Base-by-base conservation (phyloP, 2,329 filamentous ascomycete genomes). In the Microthyrium microscopicum region DNA sequence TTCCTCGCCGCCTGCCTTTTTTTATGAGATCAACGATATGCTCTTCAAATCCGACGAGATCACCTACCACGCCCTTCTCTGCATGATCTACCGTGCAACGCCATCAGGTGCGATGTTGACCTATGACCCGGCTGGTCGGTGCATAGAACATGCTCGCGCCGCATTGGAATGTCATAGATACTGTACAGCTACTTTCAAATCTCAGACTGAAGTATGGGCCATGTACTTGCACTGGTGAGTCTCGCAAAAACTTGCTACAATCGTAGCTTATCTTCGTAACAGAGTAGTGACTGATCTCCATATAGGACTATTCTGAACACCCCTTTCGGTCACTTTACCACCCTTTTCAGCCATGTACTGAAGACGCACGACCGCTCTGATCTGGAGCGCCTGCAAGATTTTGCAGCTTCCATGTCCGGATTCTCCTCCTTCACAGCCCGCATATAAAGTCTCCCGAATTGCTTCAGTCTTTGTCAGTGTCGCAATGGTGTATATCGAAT, bases 391-490 rank as follows among this genome's bases (percentile, higher is more conserved):
- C 56, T 78, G 1, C 58, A 62, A 22, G 59, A 65, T 17, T 29
- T 29, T 17, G 7, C 29, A 4, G 20, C 25, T 15, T 35, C 33
- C 4, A 21, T 8, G 12, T n/a, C 25, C 0, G 58, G 62, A 3
- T 58, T 59, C 29, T 56, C 57, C 4, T 53, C 64, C 3, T 76
- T 71, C 1, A 66, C 74, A 44, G 64, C 68, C n/a, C 2, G 62
- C 72, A 16, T 61, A 66, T 19, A 72, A 70, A 44, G 56, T 78
- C 9, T 66, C 72, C 43, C 65, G 62, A n/a, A 59, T 78, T 19
- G 76, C 68, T 42, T 61, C 65, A 22, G 62, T 77, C 18, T 70
- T 78, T 47, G 61, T 63, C 39, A 68, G 68, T 35, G 68, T 77
- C 5, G 70, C 73, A 5, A 58, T 58, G 28, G 52, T 75, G 4